A percentile compares a stretch with the other conserved stretches of the same genome.
Conservation (phyloP, 768 basidiomycete species). For the Cyclocybe aegerita region DNA sequence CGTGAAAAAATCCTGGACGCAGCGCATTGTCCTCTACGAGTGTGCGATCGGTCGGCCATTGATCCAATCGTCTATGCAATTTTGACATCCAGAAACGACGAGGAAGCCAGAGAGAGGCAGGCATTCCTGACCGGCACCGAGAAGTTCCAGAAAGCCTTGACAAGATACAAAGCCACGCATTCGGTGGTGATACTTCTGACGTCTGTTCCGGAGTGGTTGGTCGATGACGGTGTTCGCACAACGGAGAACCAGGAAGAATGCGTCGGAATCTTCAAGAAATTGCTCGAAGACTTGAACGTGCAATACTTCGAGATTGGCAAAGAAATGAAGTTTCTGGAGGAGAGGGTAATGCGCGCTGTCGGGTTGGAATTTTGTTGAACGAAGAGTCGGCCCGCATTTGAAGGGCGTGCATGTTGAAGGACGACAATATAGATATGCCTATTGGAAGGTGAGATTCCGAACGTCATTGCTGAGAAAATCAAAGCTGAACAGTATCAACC, state of each 20-base stretch:
- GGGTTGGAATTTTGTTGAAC: too few species aligned
- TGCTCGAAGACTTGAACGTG: conserved; percentile 43
- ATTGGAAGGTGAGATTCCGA: too few species aligned
- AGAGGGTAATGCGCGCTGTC: conserved; percentile 24
- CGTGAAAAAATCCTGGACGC: conserved; percentile 34
- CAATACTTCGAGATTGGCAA: conserved; percentile 44
- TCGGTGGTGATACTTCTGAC: conserved; percentile 54
- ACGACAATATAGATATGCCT: too few species aligned
- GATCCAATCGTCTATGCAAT: conserved; percentile 66
- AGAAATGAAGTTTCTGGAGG: conserved; percentile 40
- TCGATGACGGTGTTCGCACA: conserved; percentile 63
- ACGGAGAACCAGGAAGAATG: conserved; percentile 47
- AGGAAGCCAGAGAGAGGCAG: conserved; percentile 34
- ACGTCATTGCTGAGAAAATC: too few species aligned
- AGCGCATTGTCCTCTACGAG: conserved; percentile 27
- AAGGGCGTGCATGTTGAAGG: too few species aligned
- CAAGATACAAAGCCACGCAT: conserved; percentile 34
- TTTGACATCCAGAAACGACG: conserved; percentile 38
- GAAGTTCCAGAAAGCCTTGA: conserved; percentile 41
- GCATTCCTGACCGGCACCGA: conserved; percentile 30
- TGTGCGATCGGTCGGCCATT: conserved; percentile 65
- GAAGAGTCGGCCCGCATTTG: too few species aligned
- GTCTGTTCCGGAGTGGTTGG: conserved; percentile 57
- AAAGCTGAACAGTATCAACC: too few species aligned
- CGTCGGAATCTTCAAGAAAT: conserved; percentile 33